Conservation (phyloP, 2,329 filamentous ascomycete genomes). For the Zelopaecilomyces penicillatus region DNA sequence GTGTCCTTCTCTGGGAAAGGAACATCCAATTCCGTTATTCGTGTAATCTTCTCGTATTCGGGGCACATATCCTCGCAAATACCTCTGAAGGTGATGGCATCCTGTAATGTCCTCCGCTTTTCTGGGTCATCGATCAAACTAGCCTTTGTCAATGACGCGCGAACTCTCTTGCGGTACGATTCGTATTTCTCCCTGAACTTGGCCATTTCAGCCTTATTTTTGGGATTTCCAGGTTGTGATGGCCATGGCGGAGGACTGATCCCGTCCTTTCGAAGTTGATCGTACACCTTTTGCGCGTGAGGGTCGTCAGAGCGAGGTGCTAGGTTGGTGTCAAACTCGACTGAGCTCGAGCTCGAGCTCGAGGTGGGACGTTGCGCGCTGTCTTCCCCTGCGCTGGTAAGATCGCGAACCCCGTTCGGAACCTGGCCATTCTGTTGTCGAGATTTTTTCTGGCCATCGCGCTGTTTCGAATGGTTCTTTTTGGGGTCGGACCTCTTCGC, state of each 20-base stretch:
- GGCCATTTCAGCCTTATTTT: constrained; percentile 43
- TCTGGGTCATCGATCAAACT: constrained; percentile 58
- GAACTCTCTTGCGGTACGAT: constrained; percentile 47
- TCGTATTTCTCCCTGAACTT: constrained; percentile 48
- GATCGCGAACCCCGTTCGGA: constrained; percentile 4
- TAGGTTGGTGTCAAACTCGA: constrained; percentile 12
- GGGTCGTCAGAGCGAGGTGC: constrained; percentile 22
- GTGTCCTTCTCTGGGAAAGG: constrained; percentile 46
- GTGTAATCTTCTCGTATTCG: constrained; percentile 54
- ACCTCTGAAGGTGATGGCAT: constrained; percentile 59
- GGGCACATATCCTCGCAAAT: constrained; percentile 65
- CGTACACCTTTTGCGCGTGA: constrained; percentile 43
- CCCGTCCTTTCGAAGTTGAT: constrained; percentile 45
- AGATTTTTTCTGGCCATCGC: constrained; percentile 5
- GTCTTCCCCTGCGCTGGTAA: constrained; percentile 8
- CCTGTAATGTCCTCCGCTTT: constrained; percentile 50
- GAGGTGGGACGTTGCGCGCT: constrained; percentile 17
- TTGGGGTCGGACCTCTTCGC: constrained; percentile 16
- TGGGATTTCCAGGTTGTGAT: constrained; percentile 42
- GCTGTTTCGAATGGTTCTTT: constrained; percentile 6
- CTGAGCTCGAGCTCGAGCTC: constrained; percentile 15
- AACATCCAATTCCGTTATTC: constrained; percentile 54
- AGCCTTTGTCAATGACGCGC: constrained; percentile 48
- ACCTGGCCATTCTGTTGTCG: constrained; percentile 1
- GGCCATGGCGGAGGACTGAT: constrained; percentile 49